phyloP scores from a whole-genome alignment of 108 stramenopile species.

The Asterionellopsis glacialis region DNA sequence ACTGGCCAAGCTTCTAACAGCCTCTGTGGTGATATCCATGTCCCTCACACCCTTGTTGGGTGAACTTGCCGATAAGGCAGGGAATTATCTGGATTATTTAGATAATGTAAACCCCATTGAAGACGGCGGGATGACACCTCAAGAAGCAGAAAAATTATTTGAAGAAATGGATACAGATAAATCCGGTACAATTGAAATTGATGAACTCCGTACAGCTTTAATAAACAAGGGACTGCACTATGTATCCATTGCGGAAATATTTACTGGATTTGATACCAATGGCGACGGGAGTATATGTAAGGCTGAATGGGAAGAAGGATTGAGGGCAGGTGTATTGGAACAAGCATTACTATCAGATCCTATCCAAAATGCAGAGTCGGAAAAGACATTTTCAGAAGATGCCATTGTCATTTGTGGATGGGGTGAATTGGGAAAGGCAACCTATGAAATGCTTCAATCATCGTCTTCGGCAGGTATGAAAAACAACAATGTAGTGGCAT shows the following conservation, averaged over 20 bases:
- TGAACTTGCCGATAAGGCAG: conserved; percentile 52
- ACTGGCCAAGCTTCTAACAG: conserved; percentile 49
- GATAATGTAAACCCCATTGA: conserved; percentile 12
- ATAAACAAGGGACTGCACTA: conserved; percentile 20
- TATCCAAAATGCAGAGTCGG: conserved; percentile 36
- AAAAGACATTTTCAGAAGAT: conserved; percentile 23
- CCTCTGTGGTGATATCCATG: conserved; percentile 81
- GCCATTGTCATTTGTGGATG: conserved; percentile 53
- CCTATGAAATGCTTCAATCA: conserved; percentile 27
- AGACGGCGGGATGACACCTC: conserved; percentile 24
- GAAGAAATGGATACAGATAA: conserved; percentile 45
- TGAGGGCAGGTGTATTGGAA: conserved; percentile 31
- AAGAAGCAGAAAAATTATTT: conserved; percentile 35
- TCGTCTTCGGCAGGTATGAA: conserved; percentile 22
- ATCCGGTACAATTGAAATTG: conserved; percentile 39
- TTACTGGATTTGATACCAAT: conserved; percentile 59
- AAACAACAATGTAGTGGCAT: conserved; percentile 47
- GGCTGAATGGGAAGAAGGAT: conserved; percentile 43
- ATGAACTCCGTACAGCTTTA: conserved; percentile 38
- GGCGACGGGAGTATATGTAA: conserved; percentile 58
- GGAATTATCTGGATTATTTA: conserved; percentile 52
- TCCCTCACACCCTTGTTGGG: conserved; percentile 60
- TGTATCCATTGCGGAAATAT: conserved; percentile 45
- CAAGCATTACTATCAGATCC: conserved; percentile 28
- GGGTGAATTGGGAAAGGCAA: conserved; percentile 41